Evolutionary conservation across 306 rosid species (phyloP), one percentile per base, ranked within the genome.

Genomic region (Oxytropis ochrocephala): DNA sequence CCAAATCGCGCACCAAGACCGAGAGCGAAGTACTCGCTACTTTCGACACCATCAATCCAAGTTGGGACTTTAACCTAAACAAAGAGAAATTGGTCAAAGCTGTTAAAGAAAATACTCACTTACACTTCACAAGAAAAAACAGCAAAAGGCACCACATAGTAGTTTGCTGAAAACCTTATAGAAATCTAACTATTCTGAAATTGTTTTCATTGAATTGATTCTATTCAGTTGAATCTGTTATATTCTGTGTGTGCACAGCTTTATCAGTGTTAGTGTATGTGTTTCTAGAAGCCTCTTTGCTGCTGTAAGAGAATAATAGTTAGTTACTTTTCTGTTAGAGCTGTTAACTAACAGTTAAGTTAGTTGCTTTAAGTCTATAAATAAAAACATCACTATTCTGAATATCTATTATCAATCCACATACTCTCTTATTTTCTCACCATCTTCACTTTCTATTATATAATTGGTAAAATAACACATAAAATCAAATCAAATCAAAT

Each of bases 1-100:
- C 97, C 97, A 80, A 94, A 94, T 67, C 98, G 85, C 63, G 98
- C 98, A 24, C 98, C 98, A 51, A 94, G 86, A 52, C 98, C 98
- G n/a, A n/a, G n/a, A n/a, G n/a, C n/a, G 68, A 94, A 97, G 75
- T 82, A 90, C 72, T 86, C 96, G 49, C 12, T 29, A 12, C 32
- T 73, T 73, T 88, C 91, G 39, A 84, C 59, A 47, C 85, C 85
- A 33, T 88, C 60, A 71, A 94, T 67, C 95, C 81, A 85, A 65
- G 84, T 90, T 30, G 97, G 97, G 78, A 94, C 90, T 85, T 94
- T 90, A 50, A 94, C 97, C 97, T 94, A 52, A 47, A 48, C 42
- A 58, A 75, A 69, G 46, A 52, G 44, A 67, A 53, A 44, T 13
- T 11, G 4, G 64, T 52, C n/a, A n/a, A n/a, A n/a, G n/a, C n/a